These are phyloP conservation scores for Theobroma cacao DNA, from an alignment of 345 rosid species.

Conservation along the genomic window DNA sequence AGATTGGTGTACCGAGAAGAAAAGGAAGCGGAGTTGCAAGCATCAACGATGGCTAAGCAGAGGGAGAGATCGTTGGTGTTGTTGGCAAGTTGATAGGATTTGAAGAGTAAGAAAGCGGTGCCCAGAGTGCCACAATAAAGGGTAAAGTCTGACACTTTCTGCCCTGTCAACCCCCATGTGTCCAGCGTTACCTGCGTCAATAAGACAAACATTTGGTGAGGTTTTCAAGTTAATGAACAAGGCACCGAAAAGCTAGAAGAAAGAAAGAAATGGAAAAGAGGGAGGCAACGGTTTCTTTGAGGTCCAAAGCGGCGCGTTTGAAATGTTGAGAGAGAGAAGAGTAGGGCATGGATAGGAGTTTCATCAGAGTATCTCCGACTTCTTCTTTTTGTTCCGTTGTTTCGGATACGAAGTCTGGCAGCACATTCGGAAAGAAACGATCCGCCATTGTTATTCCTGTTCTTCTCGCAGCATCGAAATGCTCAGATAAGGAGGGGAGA, in stretches of 20 bases:
- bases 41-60: conserved; percentile 48
- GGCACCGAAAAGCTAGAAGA: neutral
- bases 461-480: neutral
- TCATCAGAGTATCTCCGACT: conserved; percentile 45
- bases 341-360: conserved; percentile 67
- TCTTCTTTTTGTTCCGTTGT: conserved; percentile 9
- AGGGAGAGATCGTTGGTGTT: conserved; percentile 41
- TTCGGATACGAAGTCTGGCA: conserved; percentile 54
- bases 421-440: conserved; percentile 57
- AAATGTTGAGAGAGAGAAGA: conserved; percentile 51
- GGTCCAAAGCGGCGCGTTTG: conserved; percentile 58
- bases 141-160: conserved; percentile 43
- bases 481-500: too few species aligned
- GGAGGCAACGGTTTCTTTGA: conserved; percentile 64
- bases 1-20: conserved; percentile 38
- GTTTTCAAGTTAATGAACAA: neutral
- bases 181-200: conserved; percentile 42
- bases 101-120: conserved; percentile 56
- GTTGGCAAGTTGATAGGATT: conserved; percentile 42
- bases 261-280: neutral
- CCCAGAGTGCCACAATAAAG: conserved; percentile 58
- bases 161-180: conserved; percentile 51
- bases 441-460: conserved; percentile 44
- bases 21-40: conserved; percentile 52
- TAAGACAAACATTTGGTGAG: conserved; percentile 8